Evolutionary conservation across 345 rosid genomes (phyloP).

Genomic region (Moringa oleifera): DNA sequence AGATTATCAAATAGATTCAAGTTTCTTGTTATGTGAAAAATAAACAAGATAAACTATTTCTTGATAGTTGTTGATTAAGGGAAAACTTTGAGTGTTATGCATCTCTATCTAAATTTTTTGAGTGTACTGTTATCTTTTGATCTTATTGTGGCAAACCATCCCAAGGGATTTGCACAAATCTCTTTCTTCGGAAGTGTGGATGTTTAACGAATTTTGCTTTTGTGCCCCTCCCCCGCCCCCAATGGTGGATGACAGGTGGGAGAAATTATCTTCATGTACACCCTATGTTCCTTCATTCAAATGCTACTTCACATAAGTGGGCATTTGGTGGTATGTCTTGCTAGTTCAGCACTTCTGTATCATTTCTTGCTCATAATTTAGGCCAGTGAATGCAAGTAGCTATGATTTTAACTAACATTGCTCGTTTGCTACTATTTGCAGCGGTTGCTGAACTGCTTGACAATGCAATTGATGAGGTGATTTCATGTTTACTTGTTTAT

Average conservation of each 20-base stretch:
- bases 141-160: neutral
- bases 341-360: constrained; percentile 2
- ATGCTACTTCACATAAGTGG: constrained; percentile 99
- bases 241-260: constrained; percentile 38
- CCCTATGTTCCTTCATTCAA: constrained; percentile 96
- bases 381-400: neutral
- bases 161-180: neutral
- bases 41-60: neutral
- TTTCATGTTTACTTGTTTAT: constrained; percentile 8
- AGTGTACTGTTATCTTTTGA: neutral
- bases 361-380: neutral
- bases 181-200: neutral
- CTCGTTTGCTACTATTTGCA: constrained; percentile 25
- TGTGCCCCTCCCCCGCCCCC: neutral
- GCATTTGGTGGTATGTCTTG: constrained; percentile 83
- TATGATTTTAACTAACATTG: neutral
- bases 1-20: constrained; percentile 7
- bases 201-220: neutral
- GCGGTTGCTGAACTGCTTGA: constrained; percentile 95
- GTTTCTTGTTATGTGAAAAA: constrained; percentile 3
- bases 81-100: neutral
- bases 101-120: neutral
- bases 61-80: neutral
- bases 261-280: constrained; percentile 82
- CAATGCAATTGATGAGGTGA: constrained; percentile 96